Base-by-base conservation (phyloP, 345 rosid genomes). In the Populus nigra region DNA sequence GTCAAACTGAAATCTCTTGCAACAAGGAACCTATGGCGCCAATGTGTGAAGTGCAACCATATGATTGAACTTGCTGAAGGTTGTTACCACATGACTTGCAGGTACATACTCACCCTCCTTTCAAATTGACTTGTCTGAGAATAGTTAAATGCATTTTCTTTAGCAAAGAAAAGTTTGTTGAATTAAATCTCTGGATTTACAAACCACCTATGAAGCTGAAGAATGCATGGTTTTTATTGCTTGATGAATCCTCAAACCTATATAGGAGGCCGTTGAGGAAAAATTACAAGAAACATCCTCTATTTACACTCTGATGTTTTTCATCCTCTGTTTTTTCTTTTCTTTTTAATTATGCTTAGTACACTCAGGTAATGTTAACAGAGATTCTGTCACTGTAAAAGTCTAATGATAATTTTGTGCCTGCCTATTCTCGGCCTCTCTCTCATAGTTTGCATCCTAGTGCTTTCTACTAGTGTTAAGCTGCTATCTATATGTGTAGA, bases 1-100 rank as follows among this genome's bases (percentile, higher is more conserved):
- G 68, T 61, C 55, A 81, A 81, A 86, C 73, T 90, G 22, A 86
- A 85, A 76, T 80, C 86, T 71, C 83, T 90, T 38, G 91, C 91
- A 33, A 80, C 76, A 5, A 77, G 72, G 79, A 89, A 88, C 38
- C 45, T 22, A 16, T 90, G 94, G 89, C 78, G 92, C 15, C 79
- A 86, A 70, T 89, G 94, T 81, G 68, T 77, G 12, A 86, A 78
- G 77, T 89, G 92, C 78, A 85, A 73, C 73, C 85, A 88, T 75
- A 83, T 89, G 91, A 85, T 90, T 66, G 92, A 87, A 81, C 90
- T 90, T 75, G 74, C 73, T 59, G 83, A 73, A 68, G 92, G 90
- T 6, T 90, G 94, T 81, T 89, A 82, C 83, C 92, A 90, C 81
- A 88, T 88, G 74, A 90, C 91, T 49, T 90, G 92, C 89, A 88